Evolutionary conservation across 2,329 filamentous ascomycete genomes (phyloP), one percentile per base, ranked within the genome.

Genomic region (Dactylonectria macrodidyma): DNA sequence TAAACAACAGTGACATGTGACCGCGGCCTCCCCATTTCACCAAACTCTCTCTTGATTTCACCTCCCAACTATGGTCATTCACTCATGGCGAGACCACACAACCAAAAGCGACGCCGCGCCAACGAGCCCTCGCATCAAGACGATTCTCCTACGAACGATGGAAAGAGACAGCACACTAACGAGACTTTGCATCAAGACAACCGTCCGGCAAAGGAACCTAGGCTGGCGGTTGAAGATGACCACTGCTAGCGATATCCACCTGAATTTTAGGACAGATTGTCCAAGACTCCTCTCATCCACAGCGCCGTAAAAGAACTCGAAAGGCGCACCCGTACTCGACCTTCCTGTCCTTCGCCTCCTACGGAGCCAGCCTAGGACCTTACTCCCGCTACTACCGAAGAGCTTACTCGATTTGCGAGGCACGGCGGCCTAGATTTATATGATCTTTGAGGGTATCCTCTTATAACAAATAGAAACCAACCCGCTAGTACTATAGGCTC

Each of bases 371-470:
- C 30, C 5, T 51, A 56, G 57, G 50, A 30, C 38, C 3, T 41
- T 48, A 50, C 60, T 2, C 36, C 41, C 16, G 7, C 55, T 51
- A 24, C 26, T 16, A 11, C 11, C 44, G n/a, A 19, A 47, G 41
- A 65, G 19, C 51, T 75, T 52, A 68, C 71, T 59, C 71, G 68
- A 66, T 75, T 74, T 61, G 73, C 75, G 24, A 73, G 71, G 54
- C 65, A 71, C 62, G 73, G 75, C 56, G 73, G 75, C 36, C 73
- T 69, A 52, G 75, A 77, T 36, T 57, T 75, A 14, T 34, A 63
- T 64, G 59, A 71, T 65, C 62, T 77, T 33, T 69, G 69, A 70
- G 73, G 69, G 19, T 48, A 26, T 48, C 46, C 46, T 48, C 46
- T 22, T 19, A 11, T 19, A 7, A 26, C 46, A 48, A 48, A 19